Conservation (phyloP, 2,329 filamentous ascomycete genomes). For the Pseudopyricularia cyperi region DNA sequence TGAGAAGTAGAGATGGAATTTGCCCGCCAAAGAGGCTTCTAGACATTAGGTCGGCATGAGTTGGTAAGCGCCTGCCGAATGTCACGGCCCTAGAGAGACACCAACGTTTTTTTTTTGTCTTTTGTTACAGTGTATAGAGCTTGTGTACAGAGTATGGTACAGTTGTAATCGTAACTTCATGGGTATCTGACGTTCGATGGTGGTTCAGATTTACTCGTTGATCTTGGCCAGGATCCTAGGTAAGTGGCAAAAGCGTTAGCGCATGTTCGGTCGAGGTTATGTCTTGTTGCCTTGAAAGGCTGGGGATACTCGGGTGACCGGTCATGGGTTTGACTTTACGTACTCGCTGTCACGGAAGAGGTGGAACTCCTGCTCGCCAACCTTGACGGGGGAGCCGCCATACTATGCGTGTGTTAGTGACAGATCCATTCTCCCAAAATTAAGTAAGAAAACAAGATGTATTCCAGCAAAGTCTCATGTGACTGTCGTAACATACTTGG, state of each 20-base stretch:
- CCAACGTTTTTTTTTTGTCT: too few species aligned
- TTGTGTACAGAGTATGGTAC: slow-evolving; percentile 4
- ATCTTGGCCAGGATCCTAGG: slow-evolving; percentile 93
- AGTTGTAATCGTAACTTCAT: slow-evolving; percentile 7
- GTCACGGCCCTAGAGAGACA: too few species aligned
- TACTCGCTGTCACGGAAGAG: slow-evolving; percentile 98
- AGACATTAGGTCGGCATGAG: background rate
- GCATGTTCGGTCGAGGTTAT: background rate
- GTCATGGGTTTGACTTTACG: slow-evolving; percentile 35
- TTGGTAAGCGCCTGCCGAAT: background rate
- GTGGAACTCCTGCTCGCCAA: slow-evolving; percentile 91
- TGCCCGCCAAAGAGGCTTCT: too few species aligned
- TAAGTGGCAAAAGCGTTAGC: background rate
- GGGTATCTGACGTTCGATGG: slow-evolving; percentile 17
- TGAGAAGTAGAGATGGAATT: too few species aligned
- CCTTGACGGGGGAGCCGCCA: slow-evolving; percentile 89
- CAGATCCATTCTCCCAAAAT: background rate
- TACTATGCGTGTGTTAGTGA: slow-evolving; percentile 41
- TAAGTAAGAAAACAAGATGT: too few species aligned
- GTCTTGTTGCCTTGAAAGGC: too few species aligned
- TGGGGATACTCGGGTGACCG: background rate
- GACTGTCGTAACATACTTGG: slow-evolving; percentile 47
- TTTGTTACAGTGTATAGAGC: slow-evolving; percentile 2
- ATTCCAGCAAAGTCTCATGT: background rate
- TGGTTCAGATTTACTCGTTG: slow-evolving; percentile 62